These are phyloP conservation scores for Fusarium tanahbumbuense DNA, from an alignment of 2,329 filamentous ascomycete genomes.

Conservation along the genomic window DNA sequence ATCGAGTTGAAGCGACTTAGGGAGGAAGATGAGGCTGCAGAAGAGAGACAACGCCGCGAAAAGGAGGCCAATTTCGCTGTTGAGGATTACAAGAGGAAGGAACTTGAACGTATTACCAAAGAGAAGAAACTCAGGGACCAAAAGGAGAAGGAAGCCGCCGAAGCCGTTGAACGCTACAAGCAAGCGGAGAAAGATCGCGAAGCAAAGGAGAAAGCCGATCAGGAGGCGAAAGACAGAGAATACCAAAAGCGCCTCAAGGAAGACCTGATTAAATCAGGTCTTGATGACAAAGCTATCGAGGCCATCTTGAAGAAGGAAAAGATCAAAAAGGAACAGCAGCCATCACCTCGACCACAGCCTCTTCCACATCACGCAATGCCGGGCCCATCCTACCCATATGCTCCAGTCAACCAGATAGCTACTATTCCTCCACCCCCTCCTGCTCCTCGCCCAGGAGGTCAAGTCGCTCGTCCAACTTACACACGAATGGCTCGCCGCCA, in stretches of 20 bases:
- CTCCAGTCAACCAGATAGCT: background rate
- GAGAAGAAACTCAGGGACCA: slow-evolving; percentile 61
- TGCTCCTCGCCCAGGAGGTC: background rate
- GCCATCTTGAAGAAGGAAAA: slow-evolving; percentile 70
- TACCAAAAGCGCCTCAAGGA: slow-evolving; percentile 68
- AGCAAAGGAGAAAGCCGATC: slow-evolving; percentile 60
- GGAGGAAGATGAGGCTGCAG: slow-evolving; percentile 54
- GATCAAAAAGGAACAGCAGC: slow-evolving; percentile 49
- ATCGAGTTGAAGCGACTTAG: slow-evolving; percentile 64
- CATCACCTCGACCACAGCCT: slow-evolving; percentile 9
- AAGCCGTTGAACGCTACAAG: slow-evolving; percentile 64
- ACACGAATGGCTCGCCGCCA: slow-evolving; percentile 72
- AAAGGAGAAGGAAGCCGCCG: slow-evolving; percentile 62
- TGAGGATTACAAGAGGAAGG: slow-evolving; percentile 62
- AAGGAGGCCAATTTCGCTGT: slow-evolving; percentile 63
- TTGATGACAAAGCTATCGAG: slow-evolving; percentile 68
- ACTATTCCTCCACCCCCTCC: background rate
- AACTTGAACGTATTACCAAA: slow-evolving; percentile 57
- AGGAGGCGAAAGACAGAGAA: slow-evolving; percentile 56
- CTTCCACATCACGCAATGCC: slow-evolving; percentile 19
- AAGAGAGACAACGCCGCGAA: slow-evolving; percentile 53
- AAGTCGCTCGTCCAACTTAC: slow-evolving; percentile 63
- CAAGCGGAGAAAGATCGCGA: slow-evolving; percentile 57
- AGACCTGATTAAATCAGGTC: slow-evolving; percentile 67
- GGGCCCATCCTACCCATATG: slow-evolving; percentile 12